Conservation (phyloP, 2,329 filamentous ascomycete species). For the Diaporthe longicolla region DNA sequence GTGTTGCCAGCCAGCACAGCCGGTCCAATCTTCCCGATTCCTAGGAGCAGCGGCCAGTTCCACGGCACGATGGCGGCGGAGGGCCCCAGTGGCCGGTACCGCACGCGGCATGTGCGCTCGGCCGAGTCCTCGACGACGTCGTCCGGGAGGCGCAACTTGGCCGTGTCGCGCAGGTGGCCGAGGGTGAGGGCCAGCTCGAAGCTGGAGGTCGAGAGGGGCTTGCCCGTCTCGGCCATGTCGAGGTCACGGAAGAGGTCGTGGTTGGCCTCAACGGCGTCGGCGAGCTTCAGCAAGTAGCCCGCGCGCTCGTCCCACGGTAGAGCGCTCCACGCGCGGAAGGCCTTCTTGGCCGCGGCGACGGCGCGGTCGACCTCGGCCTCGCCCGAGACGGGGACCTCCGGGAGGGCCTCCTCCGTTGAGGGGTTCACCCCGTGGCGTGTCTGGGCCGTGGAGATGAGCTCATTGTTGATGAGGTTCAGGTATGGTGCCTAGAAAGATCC, state of each 20-base stretch:
- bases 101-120: constrained; percentile 29
- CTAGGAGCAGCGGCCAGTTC: constrained; percentile 54
- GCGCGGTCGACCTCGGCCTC: constrained; percentile 62
- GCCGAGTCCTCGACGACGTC: constrained; percentile 39
- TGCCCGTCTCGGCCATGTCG: constrained; percentile 42
- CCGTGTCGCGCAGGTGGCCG: constrained; percentile 37
- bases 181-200: constrained; percentile 40
- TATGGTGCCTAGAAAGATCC: constrained; percentile 48
- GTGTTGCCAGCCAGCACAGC: constrained; percentile 66
- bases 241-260: constrained; percentile 39
- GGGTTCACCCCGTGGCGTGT: constrained; percentile 64
- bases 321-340: constrained; percentile 60
- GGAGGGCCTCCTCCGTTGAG: constrained; percentile 60
- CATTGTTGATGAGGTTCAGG: constrained; percentile 65
- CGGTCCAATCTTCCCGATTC: constrained; percentile 64
- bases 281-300: constrained; percentile 33
- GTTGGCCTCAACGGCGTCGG: constrained; percentile 42
- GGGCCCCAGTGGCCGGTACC: constrained; percentile 54
- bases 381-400: constrained; percentile 62
- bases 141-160: constrained; percentile 40
- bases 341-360: constrained; percentile 60
- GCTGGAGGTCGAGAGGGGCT: constrained; percentile 38
- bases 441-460: constrained; percentile 57
- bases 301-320: constrained; percentile 41
- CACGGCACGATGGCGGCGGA: constrained; percentile 64